These are phyloP conservation scores for Eucalyptus marginata DNA, from an alignment of 345 rosid species.

Conservation along the genomic window DNA sequence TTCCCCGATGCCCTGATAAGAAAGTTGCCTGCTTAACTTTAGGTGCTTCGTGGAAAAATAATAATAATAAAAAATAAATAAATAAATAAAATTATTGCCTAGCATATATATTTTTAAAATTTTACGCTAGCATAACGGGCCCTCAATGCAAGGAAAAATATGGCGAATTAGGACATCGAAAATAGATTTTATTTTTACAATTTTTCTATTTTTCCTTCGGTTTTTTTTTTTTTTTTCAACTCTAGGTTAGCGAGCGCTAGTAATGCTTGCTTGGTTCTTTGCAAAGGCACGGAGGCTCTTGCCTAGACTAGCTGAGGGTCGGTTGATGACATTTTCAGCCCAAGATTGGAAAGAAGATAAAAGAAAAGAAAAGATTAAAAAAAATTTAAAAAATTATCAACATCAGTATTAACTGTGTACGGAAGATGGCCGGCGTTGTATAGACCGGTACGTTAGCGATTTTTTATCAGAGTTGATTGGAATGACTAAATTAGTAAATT, in stretches of 20 bases:
- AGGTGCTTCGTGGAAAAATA: background rate
- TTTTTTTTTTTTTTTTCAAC: too few species aligned
- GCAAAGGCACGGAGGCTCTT: fast-evolving
- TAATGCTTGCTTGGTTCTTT: background rate
- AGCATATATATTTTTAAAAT: too few species aligned
- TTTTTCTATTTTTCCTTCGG: fast-evolving
- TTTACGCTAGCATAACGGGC: background rate
- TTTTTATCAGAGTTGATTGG: too few species aligned
- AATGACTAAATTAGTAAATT: too few species aligned
- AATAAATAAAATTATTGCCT: background rate
- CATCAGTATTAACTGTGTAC: fast-evolving
- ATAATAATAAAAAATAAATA: background rate
- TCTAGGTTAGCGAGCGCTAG: background rate
- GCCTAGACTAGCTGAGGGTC: fast-evolving
- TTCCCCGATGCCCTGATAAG: background rate
- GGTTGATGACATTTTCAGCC: background rate
- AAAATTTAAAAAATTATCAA: too few species aligned
- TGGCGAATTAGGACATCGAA: background rate
- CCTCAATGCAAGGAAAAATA: background rate
- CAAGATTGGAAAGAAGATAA: too few species aligned
- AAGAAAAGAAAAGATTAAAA: too few species aligned
- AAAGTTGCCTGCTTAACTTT: background rate
- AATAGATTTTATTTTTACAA: too few species aligned
- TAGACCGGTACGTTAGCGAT: fast-evolving
- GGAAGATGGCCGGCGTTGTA: fast-evolving